Percentiles rank a stretch among this genome's conserved stretches.
These are phyloP conservation scores for Cytospora piceicola DNA, from an alignment of 2,329 filamentous ascomycete genomes.

Conservation along the genomic window DNA sequence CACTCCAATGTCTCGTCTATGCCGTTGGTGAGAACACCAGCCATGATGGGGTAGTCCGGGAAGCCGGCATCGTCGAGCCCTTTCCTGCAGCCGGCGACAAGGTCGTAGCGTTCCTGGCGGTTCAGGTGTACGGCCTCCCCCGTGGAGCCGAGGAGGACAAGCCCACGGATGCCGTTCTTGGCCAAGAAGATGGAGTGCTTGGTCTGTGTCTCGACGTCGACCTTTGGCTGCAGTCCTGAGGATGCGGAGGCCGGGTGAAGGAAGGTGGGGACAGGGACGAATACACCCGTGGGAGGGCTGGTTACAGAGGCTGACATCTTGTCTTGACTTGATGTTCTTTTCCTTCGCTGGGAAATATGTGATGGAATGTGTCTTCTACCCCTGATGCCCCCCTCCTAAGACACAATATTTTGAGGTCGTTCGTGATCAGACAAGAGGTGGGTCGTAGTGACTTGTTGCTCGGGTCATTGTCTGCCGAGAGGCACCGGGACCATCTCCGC, in stretches of 20 bases:
- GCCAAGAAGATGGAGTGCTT: constrained; percentile 64
- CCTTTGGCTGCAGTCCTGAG: constrained; percentile 50
- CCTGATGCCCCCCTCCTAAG: background rate
- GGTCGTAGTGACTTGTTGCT: background rate
- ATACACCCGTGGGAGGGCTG: constrained; percentile 57
- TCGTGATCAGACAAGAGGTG: background rate
- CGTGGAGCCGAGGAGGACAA: constrained; percentile 66
- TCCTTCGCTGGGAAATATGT: background rate
- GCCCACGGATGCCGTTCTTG: constrained; percentile 60
- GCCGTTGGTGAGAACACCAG: constrained; percentile 63
- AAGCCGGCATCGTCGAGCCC: constrained; percentile 60
- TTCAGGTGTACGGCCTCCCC: constrained; percentile 67
- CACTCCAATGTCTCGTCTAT: constrained; percentile 60
- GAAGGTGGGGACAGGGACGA: constrained; percentile 67
- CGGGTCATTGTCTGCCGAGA: constrained; percentile 23
- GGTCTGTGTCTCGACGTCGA: constrained; percentile 62
- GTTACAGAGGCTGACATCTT: constrained; percentile 21
- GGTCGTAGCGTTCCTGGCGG: constrained; percentile 56
- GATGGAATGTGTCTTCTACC: background rate
- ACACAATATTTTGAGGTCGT: background rate
- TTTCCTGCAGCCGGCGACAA: constrained; percentile 59
- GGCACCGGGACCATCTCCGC: constrained; percentile 13
- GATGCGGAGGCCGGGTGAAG: constrained; percentile 54
- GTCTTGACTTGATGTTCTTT: background rate
- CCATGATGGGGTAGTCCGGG: constrained; percentile 62